A percentile compares a stretch with the other conserved stretches of the same genome.
Conservation (phyloP, 1,284 basidiomycete species). For the Tilletia caries region DNA sequence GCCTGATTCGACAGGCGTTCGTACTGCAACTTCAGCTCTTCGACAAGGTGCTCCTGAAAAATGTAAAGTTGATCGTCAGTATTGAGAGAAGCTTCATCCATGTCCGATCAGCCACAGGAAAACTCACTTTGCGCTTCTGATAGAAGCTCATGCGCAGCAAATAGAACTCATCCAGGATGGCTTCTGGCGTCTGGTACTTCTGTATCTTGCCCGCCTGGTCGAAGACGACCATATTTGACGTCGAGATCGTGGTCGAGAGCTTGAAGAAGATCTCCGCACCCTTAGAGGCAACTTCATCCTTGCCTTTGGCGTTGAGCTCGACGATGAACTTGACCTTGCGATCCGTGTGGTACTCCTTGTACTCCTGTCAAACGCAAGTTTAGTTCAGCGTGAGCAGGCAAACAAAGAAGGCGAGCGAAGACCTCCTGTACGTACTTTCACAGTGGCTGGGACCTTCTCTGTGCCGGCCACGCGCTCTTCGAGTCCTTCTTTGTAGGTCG, state of each 20-base stretch:
- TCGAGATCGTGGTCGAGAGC: constrained; percentile 74
- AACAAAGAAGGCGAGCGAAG: neutral
- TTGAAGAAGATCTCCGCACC: constrained; percentile 91
- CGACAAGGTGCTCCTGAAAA: constrained; percentile 64
- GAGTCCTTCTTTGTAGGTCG: constrained; percentile 83
- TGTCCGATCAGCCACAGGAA: neutral
- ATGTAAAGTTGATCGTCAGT: neutral
- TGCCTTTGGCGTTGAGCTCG: constrained; percentile 73
- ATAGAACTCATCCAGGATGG: constrained; percentile 92
- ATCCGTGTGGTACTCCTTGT: constrained; percentile 67
- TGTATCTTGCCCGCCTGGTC: constrained; percentile 94
- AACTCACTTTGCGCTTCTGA: constrained; percentile 76
- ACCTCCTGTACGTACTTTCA: constrained; percentile 53
- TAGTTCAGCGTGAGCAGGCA: neutral
- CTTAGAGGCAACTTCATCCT: constrained; percentile 82
- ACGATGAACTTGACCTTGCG: constrained; percentile 86
- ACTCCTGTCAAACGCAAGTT: constrained; percentile 28
- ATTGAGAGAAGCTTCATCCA: neutral
- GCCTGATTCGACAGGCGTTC: constrained; percentile 92
- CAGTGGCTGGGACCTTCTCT: constrained; percentile 64
- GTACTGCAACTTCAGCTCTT: constrained; percentile 75
- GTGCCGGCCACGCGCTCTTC: constrained; percentile 64
- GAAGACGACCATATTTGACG: constrained; percentile 98
- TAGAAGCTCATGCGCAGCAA: constrained; percentile 79
- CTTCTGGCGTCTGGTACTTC: constrained; percentile 83